Percentiles rank a stretch among this genome's conserved stretches.
These are phyloP conservation scores for Ophiostoma novo-ulmi DNA, from an alignment of 2,329 filamentous ascomycete genomes.

Conservation along the genomic window DNA sequence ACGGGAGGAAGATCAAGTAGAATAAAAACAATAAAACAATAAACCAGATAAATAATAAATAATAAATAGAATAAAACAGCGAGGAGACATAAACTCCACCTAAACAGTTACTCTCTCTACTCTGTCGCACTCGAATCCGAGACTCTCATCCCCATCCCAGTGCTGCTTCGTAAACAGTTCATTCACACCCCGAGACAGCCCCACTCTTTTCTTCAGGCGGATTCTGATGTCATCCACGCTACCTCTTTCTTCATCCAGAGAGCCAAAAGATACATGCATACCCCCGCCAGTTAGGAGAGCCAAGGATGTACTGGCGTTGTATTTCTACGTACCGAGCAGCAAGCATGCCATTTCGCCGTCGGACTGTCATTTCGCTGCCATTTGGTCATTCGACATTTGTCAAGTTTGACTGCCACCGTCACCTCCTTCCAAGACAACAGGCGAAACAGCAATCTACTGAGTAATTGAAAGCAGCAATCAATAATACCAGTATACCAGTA, in stretches of 20 bases:
- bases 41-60: too few relatives aligned
- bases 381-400: too few relatives aligned
- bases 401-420: not conserved
- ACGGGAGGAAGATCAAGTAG: too few relatives aligned
- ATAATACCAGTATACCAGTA: not conserved
- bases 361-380: not conserved
- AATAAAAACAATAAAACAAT: too few relatives aligned
- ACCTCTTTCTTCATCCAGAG: not conserved
- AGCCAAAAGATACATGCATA: not conserved
- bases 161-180: not conserved
- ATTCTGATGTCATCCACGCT: conserved; percentile 5
- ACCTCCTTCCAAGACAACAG: not conserved
- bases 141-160: too few relatives aligned
- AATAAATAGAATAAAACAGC: too few relatives aligned
- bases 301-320: not conserved
- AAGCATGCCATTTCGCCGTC: not conserved
- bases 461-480: not conserved
- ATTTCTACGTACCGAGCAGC: not conserved
- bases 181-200: not conserved
- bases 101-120: not conserved
- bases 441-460: not conserved
- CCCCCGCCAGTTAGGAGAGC: not conserved
- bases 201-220: not conserved
- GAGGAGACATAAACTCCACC: too few relatives aligned
- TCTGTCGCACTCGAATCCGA: not conserved